Conservation (phyloP, 495 filamentous ascomycete genomes). For the Penicillium canescens region DNA sequence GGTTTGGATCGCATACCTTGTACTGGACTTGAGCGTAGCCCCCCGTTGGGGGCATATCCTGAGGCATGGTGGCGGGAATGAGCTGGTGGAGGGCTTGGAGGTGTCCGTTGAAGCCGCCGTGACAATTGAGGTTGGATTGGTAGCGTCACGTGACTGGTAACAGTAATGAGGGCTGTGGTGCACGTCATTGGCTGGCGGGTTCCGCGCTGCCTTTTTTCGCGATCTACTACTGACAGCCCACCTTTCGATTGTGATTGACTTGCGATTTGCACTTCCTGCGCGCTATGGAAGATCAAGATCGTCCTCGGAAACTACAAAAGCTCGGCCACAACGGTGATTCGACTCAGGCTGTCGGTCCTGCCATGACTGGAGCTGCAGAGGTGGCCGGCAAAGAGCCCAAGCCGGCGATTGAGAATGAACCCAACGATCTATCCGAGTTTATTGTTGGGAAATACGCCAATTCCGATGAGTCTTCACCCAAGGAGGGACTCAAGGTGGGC, state of each 20-base stretch:
- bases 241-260: not conserved
- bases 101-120: conserved; percentile 25
- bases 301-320: conserved; percentile 54
- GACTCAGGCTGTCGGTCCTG: conserved; percentile 20
- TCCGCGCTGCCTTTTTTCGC: conserved; percentile 21
- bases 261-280: not conserved
- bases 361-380: conserved; percentile 36
- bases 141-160: conserved; percentile 32
- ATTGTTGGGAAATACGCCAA: not conserved
- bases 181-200: conserved; percentile 31
- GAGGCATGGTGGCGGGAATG: conserved; percentile 48
- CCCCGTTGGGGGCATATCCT: conserved; percentile 91
- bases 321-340: conserved; percentile 32
- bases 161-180: conserved; percentile 37
- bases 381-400: conserved; percentile 13
- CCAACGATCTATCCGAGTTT: conserved; percentile 4
- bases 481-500: conserved; percentile 11
- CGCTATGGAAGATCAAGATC: conserved; percentile 54
- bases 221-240: conserved; percentile 21
- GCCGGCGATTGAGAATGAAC: conserved; percentile 5
- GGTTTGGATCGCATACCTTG: conserved; percentile 65
- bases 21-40: conserved; percentile 96
- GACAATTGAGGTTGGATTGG: conserved; percentile 34
- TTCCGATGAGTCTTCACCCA: conserved; percentile 5
- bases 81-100: conserved; percentile 22